phyloP scores from a whole-genome alignment of 2,329 filamentous ascomycete species.

The Ceratocystis alfenasii region DNA sequence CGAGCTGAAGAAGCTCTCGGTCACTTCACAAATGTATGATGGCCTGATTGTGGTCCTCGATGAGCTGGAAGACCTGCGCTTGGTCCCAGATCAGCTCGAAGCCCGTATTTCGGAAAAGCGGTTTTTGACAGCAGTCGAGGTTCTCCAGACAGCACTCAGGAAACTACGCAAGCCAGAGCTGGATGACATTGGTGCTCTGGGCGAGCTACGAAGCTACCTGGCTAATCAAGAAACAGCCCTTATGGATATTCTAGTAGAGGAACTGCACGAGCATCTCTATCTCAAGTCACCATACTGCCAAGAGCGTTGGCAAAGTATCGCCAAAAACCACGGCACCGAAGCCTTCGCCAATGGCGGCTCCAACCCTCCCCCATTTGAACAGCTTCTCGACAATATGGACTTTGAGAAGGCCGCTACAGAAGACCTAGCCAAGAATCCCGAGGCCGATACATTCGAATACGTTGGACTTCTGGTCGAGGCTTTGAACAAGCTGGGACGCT shows the following conservation, averaged over 20 bases:
- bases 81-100: conserved; percentile 84
- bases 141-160: conserved; percentile 74
- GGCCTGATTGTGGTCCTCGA: conserved; percentile 72
- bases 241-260: conserved; percentile 92
- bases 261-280: conserved; percentile 92
- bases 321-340: conserved; percentile 51
- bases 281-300: conserved; percentile 96
- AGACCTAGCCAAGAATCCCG: conserved; percentile 84
- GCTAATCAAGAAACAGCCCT: conserved; percentile 84
- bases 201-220: conserved; percentile 75
- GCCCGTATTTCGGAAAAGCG: conserved; percentile 92
- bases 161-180: conserved; percentile 78
- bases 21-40: conserved; percentile 80
- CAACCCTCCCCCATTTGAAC: conserved; percentile 43
- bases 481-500: conserved; percentile 72
- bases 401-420: conserved; percentile 56
- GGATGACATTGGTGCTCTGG: conserved; percentile 79
- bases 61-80: conserved; percentile 76
- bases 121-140: conserved; percentile 83
- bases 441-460: conserved; percentile 91
- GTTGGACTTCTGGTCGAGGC: conserved; percentile 78
- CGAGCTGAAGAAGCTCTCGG: conserved; percentile 80
- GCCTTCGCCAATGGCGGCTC: conserved; percentile 35
- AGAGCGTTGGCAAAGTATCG: conserved; percentile 80
- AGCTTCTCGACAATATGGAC: conserved; percentile 49